Conservation (phyloP, 305 asterid species). For the Fraxinus floribunda region DNA sequence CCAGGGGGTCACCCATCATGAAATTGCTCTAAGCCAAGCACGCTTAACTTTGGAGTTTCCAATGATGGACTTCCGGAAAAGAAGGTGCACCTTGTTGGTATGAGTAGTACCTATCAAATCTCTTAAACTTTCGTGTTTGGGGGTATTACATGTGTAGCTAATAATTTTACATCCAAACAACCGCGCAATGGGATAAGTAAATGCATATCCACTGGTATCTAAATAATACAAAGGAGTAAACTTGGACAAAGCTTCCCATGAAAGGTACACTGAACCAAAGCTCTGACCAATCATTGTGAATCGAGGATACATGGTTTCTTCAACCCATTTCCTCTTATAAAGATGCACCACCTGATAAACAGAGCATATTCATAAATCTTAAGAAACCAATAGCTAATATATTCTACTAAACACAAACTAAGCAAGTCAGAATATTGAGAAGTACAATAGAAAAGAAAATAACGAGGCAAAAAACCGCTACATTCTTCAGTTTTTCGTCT, state of each 20-base stretch:
- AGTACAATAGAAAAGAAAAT: not conserved
- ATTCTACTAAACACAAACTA: constrained; percentile 1
- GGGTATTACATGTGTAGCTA: constrained; percentile 84
- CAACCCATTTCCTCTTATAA: constrained; percentile 77
- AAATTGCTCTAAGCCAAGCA: too few species aligned
- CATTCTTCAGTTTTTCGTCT: not conserved
- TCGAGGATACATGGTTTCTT: constrained; percentile 82
- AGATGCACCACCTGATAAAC: constrained; percentile 72
- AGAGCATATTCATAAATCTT: constrained; percentile 22
- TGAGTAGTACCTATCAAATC: too few species aligned
- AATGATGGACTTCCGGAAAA: too few species aligned
- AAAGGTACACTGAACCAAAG: constrained; percentile 80
- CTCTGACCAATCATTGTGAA: constrained; percentile 97
- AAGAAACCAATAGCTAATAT: not conserved
- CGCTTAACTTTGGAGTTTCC: too few species aligned
- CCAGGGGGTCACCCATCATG: too few species aligned
- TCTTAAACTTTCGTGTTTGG: too few species aligned
- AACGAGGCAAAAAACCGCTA: not conserved
- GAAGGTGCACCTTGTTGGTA: too few species aligned
- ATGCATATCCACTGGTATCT: constrained; percentile 96
- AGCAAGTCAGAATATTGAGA: not conserved
- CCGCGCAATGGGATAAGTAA: constrained; percentile 87
- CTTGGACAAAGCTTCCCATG: constrained; percentile 88
- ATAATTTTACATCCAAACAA: constrained; percentile 69
- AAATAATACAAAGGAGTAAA: constrained; percentile 71